Conservation (phyloP, 2,329 filamentous ascomycete genomes). For the Aspergillus sp. region DNA sequence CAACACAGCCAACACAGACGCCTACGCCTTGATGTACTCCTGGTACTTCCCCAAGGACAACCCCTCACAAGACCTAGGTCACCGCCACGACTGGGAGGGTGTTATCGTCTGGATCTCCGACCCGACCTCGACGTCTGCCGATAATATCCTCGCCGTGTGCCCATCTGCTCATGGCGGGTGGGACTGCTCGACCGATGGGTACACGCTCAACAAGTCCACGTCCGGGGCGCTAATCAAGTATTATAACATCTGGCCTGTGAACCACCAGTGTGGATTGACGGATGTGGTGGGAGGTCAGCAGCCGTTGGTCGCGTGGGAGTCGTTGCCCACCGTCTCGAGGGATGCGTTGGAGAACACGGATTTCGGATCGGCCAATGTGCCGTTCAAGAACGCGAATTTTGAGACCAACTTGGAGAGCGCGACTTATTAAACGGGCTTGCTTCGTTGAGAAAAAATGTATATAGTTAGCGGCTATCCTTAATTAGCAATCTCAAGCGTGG, state of each 20-base stretch:
- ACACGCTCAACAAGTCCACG: constrained; percentile 36
- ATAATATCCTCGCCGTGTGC: constrained; percentile 44
- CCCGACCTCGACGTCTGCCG: constrained; percentile 27
- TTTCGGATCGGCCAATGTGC: constrained; percentile 43
- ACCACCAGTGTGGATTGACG: constrained; percentile 43
- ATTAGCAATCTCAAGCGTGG: not conserved
- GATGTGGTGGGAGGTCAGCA: constrained; percentile 37
- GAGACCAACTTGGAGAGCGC: constrained; percentile 37
- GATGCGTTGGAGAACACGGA: constrained; percentile 40
- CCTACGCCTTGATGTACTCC: constrained; percentile 47
- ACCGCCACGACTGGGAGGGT: constrained; percentile 53
- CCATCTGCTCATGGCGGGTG: constrained; percentile 48
- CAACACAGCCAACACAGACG: constrained; percentile 27
- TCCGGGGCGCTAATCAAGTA: constrained; percentile 42
- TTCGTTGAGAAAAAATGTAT: not conserved
- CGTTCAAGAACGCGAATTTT: constrained; percentile 44
- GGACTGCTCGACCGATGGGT: constrained; percentile 36
- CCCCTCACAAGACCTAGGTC: constrained; percentile 40
- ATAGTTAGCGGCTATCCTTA: not conserved
- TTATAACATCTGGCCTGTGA: constrained; percentile 42
- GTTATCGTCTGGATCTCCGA: constrained; percentile 46
- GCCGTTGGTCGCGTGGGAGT: constrained; percentile 46
- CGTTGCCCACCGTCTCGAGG: constrained; percentile 38
- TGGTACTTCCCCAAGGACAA: constrained; percentile 49
- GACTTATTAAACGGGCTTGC: constrained; percentile 20